Evolutionary conservation across 495 filamentous ascomycete species (phyloP), one percentile per base, ranked within the genome.

Genomic region (Podospora fimiseda): DNA sequence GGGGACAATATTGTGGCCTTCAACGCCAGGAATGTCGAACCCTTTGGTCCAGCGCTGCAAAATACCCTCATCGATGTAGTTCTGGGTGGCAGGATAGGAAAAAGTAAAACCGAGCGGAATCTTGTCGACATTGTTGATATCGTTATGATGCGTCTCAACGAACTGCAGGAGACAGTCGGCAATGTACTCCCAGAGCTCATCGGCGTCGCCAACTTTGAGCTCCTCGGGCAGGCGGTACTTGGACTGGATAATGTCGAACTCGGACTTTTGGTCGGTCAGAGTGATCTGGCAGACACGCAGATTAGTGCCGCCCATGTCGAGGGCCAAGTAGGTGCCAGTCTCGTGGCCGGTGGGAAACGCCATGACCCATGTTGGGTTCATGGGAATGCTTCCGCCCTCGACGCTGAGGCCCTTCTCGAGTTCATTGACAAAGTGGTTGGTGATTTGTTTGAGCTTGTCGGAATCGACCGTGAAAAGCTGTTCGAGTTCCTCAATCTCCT

Each of bases 291-390:
- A 98, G 61, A 98, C 94, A 65, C 93, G 90, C 52, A 98, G 78
- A 66, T 98, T 98, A 66, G 93, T 98, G 59, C 93, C 93, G 53
- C 93, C 93, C 94, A 98, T 96, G 66, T 98, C 93, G 27, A 98
- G 77, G 59, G 93, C 93, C 43, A 98, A 77, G 68, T 83, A 98
- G 37, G 88, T 95, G 56, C 93, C 93, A 13, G 83, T 86, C 68
- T 98, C 93, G 53, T 90, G 58, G 49, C 93, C 93, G 62, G 86
- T 86, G 52, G 93, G 93, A 70, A 87, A 95, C 51, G 82, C 84
- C 84, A 97, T 90, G 51, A 93, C 91, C 93, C 93, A 98, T 47
- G 93, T 97, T 39, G 93, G 88, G 72, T 96, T 97, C 93, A 98
- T 98, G 54, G 93, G 93, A 67, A 98, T 96, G 68, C 84, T 92